phyloP scores from a whole-genome alignment of 768 basidiomycete genomes.

The Trametes villosa region DNA sequence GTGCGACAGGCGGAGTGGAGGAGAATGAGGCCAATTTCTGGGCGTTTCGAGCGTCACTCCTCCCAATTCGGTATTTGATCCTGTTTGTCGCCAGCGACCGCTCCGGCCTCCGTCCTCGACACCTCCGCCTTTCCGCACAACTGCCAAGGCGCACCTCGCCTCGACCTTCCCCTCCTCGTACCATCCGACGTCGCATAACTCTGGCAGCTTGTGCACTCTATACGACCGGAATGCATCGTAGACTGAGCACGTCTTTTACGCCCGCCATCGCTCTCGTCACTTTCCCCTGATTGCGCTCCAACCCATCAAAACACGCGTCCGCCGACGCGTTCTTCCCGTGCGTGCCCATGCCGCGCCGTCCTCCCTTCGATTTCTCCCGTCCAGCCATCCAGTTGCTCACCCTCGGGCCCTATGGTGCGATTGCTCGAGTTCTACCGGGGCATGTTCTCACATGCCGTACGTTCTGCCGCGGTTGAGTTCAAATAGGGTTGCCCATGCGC shows the following conservation, averaged over 20 bases:
- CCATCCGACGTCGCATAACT: background rate
- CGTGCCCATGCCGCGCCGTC: constrained; percentile 9
- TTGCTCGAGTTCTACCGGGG: constrained; percentile 5
- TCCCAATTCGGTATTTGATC: constrained; percentile 21
- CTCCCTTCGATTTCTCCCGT: constrained; percentile 8
- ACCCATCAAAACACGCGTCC: constrained; percentile 7
- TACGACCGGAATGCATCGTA: no score
- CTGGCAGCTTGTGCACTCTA: background rate
- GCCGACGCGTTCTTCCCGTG: background rate
- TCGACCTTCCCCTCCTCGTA: background rate
- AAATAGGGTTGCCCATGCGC: background rate
- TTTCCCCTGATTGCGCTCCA: background rate
- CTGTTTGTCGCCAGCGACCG: constrained; percentile 19
- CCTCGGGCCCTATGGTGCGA: constrained; percentile 11
- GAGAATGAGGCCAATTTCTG: constrained; percentile 18
- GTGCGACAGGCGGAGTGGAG: constrained; percentile 18
- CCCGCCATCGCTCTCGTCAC: background rate
- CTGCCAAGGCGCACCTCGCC: background rate
- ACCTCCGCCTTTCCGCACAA: background rate
- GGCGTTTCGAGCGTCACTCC: constrained; percentile 10
- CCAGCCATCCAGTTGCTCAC: background rate
- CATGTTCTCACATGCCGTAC: constrained; percentile 7
- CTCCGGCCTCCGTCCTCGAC: constrained; percentile 8
- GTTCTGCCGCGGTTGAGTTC: background rate
- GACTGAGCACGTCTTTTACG: no score